A percentile compares a stretch with the other conserved stretches of the same genome.
Conservation (phyloP, 2,329 filamentous ascomycete genomes). For the Trichophyton verrucosum region DNA sequence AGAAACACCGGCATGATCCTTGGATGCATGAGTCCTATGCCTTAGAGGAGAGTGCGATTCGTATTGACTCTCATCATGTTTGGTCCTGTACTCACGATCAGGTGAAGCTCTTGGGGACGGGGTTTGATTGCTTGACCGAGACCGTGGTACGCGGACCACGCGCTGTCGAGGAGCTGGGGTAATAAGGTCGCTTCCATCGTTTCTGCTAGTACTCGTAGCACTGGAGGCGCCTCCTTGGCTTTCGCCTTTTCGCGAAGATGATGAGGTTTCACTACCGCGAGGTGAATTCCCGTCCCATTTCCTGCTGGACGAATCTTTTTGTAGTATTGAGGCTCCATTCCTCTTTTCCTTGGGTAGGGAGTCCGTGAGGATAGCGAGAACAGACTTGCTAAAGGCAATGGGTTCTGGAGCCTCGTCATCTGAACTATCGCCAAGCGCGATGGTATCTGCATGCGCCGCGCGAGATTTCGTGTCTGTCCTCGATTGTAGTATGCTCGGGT, state of each 20-base stretch:
- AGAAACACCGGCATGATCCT: background rate
- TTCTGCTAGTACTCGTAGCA: slow-evolving; percentile 22
- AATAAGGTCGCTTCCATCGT: slow-evolving; percentile 16
- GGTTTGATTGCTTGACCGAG: slow-evolving; percentile 27
- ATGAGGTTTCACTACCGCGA: slow-evolving; percentile 21
- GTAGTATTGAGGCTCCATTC: slow-evolving; percentile 28
- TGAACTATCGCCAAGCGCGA: slow-evolving; percentile 54
- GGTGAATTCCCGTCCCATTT: slow-evolving; percentile 29
- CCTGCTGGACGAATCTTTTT: slow-evolving; percentile 16
- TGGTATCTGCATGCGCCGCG: background rate
- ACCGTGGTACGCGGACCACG: slow-evolving; percentile 24
- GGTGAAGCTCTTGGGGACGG: slow-evolving; percentile 29
- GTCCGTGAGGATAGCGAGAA: slow-evolving; percentile 63
- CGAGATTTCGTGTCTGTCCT: background rate
- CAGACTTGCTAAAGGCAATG: slow-evolving; percentile 86
- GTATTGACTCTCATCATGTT: slow-evolving; percentile 6
- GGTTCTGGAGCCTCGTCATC: slow-evolving; percentile 87
- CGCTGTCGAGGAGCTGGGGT: slow-evolving; percentile 36
- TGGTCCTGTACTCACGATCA: slow-evolving; percentile 21
- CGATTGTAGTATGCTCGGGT: background rate
- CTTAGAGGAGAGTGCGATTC: background rate
- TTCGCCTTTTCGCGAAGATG: slow-evolving; percentile 9
- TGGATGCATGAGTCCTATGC: background rate
- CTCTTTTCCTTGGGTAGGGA: slow-evolving; percentile 30
- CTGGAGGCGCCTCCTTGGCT: slow-evolving; percentile 12